Percentiles rank a stretch among this genome's conserved stretches.
Evolutionary conservation across 768 basidiomycete species (phyloP).

Genomic region (Amanita polypyramis): DNA sequence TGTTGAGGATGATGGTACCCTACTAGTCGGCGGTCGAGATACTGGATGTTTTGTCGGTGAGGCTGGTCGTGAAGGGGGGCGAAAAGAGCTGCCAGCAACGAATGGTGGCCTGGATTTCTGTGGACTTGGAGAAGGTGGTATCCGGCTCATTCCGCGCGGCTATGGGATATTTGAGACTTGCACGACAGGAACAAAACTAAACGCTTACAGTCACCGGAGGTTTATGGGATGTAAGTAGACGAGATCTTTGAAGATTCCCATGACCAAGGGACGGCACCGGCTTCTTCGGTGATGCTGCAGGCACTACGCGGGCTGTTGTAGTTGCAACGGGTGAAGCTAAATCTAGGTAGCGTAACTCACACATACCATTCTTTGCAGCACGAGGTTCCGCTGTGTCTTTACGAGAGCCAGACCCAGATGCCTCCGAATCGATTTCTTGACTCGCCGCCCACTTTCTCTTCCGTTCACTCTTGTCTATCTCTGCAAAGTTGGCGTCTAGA

Average conservation of each 20-base stretch:
- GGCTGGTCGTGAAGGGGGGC: constrained; percentile 27
- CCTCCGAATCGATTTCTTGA: constrained; percentile 39
- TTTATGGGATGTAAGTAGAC: constrained; percentile 28
- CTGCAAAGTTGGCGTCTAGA: constrained; percentile 37
- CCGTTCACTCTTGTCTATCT: constrained; percentile 56
- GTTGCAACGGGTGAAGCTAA: neutral
- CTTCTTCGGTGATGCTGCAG: constrained; percentile 49
- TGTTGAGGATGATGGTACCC: constrained; percentile 49
- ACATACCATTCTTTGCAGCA: constrained; percentile 51
- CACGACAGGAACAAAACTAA: neutral
- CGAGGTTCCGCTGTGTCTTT: constrained; percentile 28
- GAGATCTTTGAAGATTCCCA: constrained; percentile 40
- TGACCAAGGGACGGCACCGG: constrained; percentile 38
- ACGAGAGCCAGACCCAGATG: constrained; percentile 20
- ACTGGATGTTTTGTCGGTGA: constrained; percentile 42
- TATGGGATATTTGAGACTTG: constrained; percentile 8
- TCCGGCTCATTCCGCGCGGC: constrained; percentile 24
- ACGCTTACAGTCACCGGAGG: constrained; percentile 30
- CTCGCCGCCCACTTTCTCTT: constrained; percentile 73
- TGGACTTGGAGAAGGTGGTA: constrained; percentile 32
- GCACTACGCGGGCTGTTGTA: constrained; percentile 20
- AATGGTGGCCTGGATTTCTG: constrained; percentile 37
- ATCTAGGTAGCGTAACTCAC: neutral
- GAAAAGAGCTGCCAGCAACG: constrained; percentile 23
- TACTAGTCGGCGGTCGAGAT: constrained; percentile 18